Evolutionary conservation across 2,329 filamentous ascomycete species (phyloP).

Genomic region (Trichoderma arundinaceum): DNA sequence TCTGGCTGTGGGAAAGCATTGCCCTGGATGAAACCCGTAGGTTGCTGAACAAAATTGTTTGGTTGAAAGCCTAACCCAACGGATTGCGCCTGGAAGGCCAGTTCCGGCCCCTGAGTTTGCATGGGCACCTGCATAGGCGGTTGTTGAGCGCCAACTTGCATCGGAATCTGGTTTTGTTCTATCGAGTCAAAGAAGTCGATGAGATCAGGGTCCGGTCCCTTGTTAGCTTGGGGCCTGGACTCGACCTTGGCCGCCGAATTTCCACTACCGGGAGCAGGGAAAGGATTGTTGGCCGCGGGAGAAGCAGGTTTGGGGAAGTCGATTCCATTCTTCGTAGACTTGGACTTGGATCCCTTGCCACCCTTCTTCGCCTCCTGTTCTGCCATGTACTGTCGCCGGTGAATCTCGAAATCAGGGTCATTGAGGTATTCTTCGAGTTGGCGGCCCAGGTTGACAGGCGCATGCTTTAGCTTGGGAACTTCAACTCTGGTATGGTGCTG

Average conservation of each 20-base stretch:
- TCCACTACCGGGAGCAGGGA: conserved; percentile 46
- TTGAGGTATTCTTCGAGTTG: conserved; percentile 94
- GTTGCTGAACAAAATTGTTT: conserved; percentile 38
- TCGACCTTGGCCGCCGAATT: conserved; percentile 35
- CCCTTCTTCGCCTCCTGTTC: conserved; percentile 76
- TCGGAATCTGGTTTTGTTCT: conserved; percentile 81
- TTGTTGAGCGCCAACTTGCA: conserved; percentile 55
- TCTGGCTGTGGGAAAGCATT: conserved; percentile 44
- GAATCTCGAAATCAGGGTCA: conserved; percentile 93
- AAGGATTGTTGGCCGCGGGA: conserved; percentile 50
- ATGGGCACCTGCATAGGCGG: conserved; percentile 35
- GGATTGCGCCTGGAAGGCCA: conserved; percentile 49
- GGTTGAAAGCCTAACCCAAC: conserved; percentile 43
- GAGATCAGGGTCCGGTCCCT: conserved; percentile 74
- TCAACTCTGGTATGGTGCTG: conserved; percentile 91
- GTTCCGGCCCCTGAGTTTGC: conserved; percentile 42
- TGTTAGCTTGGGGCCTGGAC: conserved; percentile 58
- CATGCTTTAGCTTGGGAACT: conserved; percentile 96
- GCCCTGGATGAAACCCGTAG: conserved; percentile 39
- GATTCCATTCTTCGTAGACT: conserved; percentile 45
- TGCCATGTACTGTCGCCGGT: conserved; percentile 87
- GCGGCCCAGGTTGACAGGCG: conserved; percentile 85
- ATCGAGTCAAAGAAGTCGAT: conserved; percentile 97
- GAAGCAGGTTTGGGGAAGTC: conserved; percentile 49
- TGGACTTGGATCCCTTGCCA: conserved; percentile 45